Evolutionary conservation across 1,139 yeast species (phyloP).

Genomic region (Kodamaea suecica): DNA sequence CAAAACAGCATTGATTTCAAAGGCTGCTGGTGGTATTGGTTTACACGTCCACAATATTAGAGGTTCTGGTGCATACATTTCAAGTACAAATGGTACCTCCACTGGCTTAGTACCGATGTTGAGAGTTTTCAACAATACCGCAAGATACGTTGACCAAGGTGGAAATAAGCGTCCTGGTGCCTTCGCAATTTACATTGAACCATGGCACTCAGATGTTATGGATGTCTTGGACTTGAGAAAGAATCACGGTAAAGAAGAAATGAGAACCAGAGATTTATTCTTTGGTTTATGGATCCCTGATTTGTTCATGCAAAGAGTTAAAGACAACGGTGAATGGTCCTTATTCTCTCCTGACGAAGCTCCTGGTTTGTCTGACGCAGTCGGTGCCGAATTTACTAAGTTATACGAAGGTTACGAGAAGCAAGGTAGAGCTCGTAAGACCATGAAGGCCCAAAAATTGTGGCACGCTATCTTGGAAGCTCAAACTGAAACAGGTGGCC

Average conservation of each 20-base stretch:
- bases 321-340: conserved; percentile 76
- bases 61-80: conserved; percentile 81
- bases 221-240: conserved; percentile 82
- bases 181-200: conserved; percentile 82
- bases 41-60: conserved; percentile 80
- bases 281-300: conserved; percentile 93
- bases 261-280: conserved; percentile 85
- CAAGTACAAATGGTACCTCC: conserved; percentile 87
- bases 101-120: conserved; percentile 89
- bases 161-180: conserved; percentile 96
- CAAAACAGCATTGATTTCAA: conserved; percentile 82
- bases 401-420: conserved; percentile 70
- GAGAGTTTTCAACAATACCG: conserved; percentile 86
- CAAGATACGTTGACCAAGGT: conserved; percentile 91
- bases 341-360: conserved; percentile 87
- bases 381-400: conserved; percentile 76
- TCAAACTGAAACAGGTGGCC: conserved; percentile 91
- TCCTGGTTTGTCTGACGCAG: conserved; percentile 74
- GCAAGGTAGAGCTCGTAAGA: conserved; percentile 67
- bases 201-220: conserved; percentile 88
- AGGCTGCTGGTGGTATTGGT: conserved; percentile 91
- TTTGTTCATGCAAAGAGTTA: conserved; percentile 85
- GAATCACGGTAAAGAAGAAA: conserved; percentile 89
- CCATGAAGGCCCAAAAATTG: conserved; percentile 79
- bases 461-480: conserved; percentile 88